These are phyloP conservation scores for Ceratocystis colombiana DNA, from an alignment of 2,329 filamentous ascomycete genomes.

Conservation along the genomic window DNA sequence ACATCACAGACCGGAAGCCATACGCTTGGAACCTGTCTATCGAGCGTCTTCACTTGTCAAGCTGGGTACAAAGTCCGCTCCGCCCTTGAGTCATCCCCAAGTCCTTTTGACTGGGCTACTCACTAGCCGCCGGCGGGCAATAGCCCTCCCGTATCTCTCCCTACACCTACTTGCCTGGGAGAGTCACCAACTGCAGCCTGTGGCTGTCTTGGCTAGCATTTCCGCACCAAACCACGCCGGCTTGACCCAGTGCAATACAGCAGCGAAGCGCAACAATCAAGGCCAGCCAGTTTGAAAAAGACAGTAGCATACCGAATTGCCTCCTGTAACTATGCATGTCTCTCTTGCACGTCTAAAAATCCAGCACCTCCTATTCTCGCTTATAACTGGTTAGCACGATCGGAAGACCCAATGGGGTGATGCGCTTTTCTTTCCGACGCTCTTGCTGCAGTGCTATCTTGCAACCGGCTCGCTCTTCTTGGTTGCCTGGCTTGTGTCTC, in stretches of 20 bases:
- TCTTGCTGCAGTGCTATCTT: constrained; percentile 4
- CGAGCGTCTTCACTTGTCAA: not conserved
- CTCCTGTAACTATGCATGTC: not conserved
- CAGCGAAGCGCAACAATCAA: not conserved
- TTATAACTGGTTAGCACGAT: not conserved
- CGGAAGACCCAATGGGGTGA: not conserved
- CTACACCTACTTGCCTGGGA: not conserved
- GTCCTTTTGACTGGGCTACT: not conserved
- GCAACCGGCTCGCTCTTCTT: constrained; percentile 4
- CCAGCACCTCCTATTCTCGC: not conserved
- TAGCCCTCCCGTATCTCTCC: not conserved
- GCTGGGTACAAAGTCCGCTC: not conserved
- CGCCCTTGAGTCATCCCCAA: too few relatives aligned
- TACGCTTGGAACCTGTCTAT: too few relatives aligned
- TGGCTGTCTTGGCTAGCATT: not conserved
- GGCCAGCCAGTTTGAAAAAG: not conserved
- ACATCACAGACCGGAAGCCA: not conserved
- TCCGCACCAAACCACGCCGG: not conserved
- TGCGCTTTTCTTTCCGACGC: constrained; percentile 3
- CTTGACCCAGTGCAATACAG: not conserved
- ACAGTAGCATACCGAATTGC: not conserved
- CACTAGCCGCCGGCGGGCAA: not conserved
- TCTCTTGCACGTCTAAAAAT: not conserved
- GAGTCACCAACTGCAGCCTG: not conserved
- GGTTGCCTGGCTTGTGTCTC: constrained; percentile 7